Percentiles rank a stretch among this genome's conserved stretches.
phyloP scores from a whole-genome alignment of 2,329 filamentous ascomycete genomes.

The Stagonosporopsis rhizophila region DNA sequence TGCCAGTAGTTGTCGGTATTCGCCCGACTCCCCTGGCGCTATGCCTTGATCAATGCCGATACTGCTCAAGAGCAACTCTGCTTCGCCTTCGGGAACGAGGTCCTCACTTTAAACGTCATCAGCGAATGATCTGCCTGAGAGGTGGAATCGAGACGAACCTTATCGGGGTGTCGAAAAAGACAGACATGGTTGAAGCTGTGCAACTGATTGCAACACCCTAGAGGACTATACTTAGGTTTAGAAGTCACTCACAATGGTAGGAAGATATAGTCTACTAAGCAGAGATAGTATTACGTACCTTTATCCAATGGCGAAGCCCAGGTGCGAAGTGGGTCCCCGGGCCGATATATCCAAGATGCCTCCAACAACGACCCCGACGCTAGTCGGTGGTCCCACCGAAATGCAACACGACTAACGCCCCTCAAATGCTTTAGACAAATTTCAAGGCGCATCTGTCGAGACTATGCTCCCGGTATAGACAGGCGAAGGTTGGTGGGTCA shows the following conservation, averaged over 20 bases:
- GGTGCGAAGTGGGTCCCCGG: constrained; percentile 12
- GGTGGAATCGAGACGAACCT: constrained; percentile 19
- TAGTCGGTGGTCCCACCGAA: not conserved
- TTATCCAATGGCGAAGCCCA: constrained; percentile 16
- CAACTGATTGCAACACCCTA: not conserved
- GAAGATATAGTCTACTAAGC: constrained; percentile 5
- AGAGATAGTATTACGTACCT: constrained; percentile 20
- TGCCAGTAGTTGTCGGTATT: constrained; percentile 59
- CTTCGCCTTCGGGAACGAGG: constrained; percentile 33
- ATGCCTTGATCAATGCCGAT: constrained; percentile 39
- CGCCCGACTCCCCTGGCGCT: constrained; percentile 49
- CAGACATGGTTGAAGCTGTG: constrained; percentile 27
- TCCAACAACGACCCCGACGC: constrained; percentile 37
- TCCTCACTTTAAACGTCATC: constrained; percentile 25
- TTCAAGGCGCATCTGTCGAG: not conserved
- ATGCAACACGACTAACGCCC: not conserved
- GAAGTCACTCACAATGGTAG: not conserved
- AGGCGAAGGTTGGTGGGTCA: not conserved
- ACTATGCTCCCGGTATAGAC: not conserved
- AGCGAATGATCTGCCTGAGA: not conserved
- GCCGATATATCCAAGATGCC: constrained; percentile 10
- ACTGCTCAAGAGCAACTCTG: constrained; percentile 28
- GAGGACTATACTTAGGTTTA: too few species aligned
- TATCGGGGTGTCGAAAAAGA: constrained; percentile 38
- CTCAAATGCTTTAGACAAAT: not conserved